These are phyloP conservation scores for Cordyceps cateniannulata DNA, from an alignment of 2,329 filamentous ascomycete species.

Conservation along the genomic window DNA sequence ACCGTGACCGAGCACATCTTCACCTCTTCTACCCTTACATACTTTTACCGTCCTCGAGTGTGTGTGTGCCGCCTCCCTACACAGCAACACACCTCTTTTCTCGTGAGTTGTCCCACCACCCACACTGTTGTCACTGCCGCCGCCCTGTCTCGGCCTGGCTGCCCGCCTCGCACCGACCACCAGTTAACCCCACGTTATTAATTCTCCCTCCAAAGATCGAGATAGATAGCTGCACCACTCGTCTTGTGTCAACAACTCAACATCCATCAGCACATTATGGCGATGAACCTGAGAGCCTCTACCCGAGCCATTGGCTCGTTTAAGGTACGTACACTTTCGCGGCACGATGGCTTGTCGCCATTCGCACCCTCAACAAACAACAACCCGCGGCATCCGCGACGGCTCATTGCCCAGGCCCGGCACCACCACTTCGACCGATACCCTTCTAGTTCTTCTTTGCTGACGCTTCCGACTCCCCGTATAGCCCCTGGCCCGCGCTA, in stretches of 20 bases:
- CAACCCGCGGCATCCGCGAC: background rate
- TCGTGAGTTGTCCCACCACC: background rate
- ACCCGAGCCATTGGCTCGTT: conserved; percentile 57
- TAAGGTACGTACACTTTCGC: conserved; percentile 44
- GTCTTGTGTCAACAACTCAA: background rate
- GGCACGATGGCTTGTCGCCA: background rate
- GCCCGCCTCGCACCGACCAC: conserved; percentile 9
- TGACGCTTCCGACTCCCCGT: background rate
- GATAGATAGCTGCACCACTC: conserved; percentile 5
- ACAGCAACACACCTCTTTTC: background rate
- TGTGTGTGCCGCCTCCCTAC: background rate
- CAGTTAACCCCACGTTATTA: conserved; percentile 11
- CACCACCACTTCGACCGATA: background rate
- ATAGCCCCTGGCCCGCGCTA: conserved; percentile 27
- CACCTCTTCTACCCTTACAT: background rate
- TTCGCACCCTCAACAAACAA: background rate
- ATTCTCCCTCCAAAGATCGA: conserved; percentile 2
- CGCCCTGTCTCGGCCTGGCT: background rate
- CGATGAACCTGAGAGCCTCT: conserved; percentile 56
- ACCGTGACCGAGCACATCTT: background rate
- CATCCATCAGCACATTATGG: conserved; percentile 41
- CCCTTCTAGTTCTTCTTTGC: background rate
- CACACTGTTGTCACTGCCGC: background rate
- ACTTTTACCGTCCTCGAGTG: background rate
- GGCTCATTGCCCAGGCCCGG: background rate